Percentiles rank a stretch among this genome's conserved stretches.
Conservation (phyloP, 2,329 filamentous ascomycete genomes). For the Botrytis porri region DNA sequence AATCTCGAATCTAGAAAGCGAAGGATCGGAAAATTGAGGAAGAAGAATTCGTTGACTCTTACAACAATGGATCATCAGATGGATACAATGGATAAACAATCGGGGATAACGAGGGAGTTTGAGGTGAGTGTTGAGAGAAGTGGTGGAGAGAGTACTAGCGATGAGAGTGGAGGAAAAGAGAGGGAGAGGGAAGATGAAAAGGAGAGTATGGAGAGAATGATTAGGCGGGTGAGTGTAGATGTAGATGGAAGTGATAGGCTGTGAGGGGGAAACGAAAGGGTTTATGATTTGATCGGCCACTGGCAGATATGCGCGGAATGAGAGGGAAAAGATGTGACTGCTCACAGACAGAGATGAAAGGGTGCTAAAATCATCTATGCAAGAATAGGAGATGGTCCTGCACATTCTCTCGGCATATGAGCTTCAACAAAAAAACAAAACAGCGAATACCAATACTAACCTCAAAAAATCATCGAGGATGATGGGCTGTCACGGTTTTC, state of each 20-base stretch:
- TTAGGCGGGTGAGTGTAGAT: background rate
- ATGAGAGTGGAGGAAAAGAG: background rate
- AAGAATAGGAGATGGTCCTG: background rate
- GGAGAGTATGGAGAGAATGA: background rate
- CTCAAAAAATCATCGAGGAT: background rate
- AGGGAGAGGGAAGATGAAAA: background rate
- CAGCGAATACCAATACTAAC: background rate
- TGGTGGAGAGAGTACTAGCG: background rate
- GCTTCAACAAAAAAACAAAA: background rate
- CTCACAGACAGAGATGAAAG: background rate
- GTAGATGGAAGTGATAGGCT: background rate
- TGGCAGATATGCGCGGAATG: background rate
- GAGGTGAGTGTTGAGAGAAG: background rate
- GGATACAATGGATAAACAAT: background rate
- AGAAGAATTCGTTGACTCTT: background rate
- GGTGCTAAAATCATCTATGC: rapidly evolving
- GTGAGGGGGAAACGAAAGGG: background rate
- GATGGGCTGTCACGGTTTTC: background rate
- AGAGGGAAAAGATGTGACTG: no score
- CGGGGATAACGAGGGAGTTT: background rate
- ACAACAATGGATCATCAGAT: background rate
- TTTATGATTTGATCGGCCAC: no score
- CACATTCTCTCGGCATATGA: background rate
- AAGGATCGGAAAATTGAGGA: background rate
- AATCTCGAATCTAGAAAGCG: background rate